Conservation (phyloP, 2,329 filamentous ascomycete genomes). For the Aureobasidium sp. region DNA sequence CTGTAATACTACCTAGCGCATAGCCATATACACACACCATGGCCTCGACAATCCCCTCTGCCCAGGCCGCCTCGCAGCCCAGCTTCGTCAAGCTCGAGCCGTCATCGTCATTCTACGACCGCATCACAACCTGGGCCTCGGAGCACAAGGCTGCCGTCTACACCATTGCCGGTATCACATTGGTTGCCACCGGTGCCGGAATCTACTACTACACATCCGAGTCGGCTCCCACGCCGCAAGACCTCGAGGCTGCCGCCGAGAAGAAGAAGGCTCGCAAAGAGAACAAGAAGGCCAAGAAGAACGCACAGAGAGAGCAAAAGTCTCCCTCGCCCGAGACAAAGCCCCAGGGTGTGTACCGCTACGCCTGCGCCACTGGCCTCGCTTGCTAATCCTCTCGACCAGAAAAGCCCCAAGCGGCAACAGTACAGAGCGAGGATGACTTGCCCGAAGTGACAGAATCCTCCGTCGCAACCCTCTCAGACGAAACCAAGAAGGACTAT, state of each 20-base stretch:
- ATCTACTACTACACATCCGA: constrained; percentile 82
- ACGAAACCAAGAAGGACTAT: constrained; percentile 72
- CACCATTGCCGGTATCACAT: constrained; percentile 88
- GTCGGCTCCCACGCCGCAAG: constrained; percentile 36
- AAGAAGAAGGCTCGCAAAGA: constrained; percentile 87
- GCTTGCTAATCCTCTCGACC: neutral
- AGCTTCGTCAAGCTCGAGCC: constrained; percentile 14
- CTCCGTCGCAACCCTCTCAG: constrained; percentile 37
- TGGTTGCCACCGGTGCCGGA: constrained; percentile 85
- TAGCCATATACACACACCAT: constrained; percentile 6
- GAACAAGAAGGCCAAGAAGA: constrained; percentile 73
- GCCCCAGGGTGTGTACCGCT: neutral
- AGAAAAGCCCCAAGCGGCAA: constrained; percentile 26
- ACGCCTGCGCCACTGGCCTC: neutral
- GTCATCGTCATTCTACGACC: constrained; percentile 69
- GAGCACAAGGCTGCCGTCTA: constrained; percentile 96
- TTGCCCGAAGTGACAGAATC: constrained; percentile 44
- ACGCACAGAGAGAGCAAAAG: constrained; percentile 41
- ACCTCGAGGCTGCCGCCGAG: constrained; percentile 30
- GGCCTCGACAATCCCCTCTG: constrained; percentile 4
- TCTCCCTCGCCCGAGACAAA: constrained; percentile 16
- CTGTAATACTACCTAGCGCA: neutral
- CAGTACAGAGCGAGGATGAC: constrained; percentile 37
- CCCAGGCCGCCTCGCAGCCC: constrained; percentile 2
- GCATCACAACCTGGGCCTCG: constrained; percentile 82